Evolutionary conservation across 495 filamentous ascomycete species (phyloP), one percentile per base, ranked within the genome.

Genomic region (Chaetomium fimeti): DNA sequence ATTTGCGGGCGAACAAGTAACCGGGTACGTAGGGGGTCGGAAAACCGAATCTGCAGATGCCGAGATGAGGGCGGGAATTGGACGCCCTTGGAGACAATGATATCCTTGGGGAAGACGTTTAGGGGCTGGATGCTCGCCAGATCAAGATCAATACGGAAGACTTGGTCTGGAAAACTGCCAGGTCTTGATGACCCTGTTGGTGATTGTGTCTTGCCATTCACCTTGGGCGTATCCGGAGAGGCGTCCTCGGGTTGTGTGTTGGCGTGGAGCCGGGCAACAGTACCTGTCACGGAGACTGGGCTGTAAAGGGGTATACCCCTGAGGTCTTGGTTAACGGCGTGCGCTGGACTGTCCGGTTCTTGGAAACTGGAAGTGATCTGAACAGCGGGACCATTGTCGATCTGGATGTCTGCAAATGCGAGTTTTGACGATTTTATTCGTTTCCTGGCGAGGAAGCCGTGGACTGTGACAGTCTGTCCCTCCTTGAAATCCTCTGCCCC

Each of bases 1-100:
- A 68, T 47, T 81, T 80, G 24, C 87, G 86, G 70, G 88, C 87
- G 13, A 63, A 67, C 28, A 92, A 70, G 53, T 0, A 75, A 77
- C 18, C 92, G 86, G 8, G 87, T 73, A 8, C 83, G 83, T 0
- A 97, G 76, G 15, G 81, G 69, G 15, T 75, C 69, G 65, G 90
- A 84, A 20, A 88, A 90, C 15, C 93, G 88, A 8, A 98, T 78
- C 69, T 98, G 93, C 11, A 98, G 79, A 75, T 97, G 90, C 29
- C 94, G 87, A 32, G 89, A 81, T 60, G 90, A 82, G 0, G 87
- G 83, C 3, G 89, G 82, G 70, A 92, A 96, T 1, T 85, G 81
- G 24, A 87, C 89, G 57, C 88, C 84, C 16, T 83, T 77, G 1
- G 87, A 89, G 68, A 91, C 82, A 57, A 93, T 85, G 42, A 96